Base-by-base conservation (phyloP, 805 yeast species). In the Cyberlindnera samutprakarnensis region DNA sequence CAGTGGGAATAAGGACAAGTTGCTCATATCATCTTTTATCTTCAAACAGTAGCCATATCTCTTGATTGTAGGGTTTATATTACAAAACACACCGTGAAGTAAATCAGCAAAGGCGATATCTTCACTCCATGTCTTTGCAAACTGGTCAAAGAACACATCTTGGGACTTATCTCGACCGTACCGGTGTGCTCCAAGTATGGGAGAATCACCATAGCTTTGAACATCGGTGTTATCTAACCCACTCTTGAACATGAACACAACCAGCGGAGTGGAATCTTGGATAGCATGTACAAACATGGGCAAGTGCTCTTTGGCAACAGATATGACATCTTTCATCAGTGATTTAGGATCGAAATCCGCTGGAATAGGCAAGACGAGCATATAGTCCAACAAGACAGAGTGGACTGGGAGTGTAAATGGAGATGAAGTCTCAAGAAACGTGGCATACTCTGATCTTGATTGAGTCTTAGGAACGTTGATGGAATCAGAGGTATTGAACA, bases 31-130 rank as follows among this genome's bases (percentile, higher is more conserved):
- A 5, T 57, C 56, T 18, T 46, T 49, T 14, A 69, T 51, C 34
- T 54, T 53, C 8, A 66, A 30, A 44, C 77, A 70, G 32, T 52
- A 59, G 26, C 72, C 56, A 12, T 51, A 45, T 5, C 38, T 33
- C 1, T 37, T 19, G 14, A 27, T 15, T 1, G 29, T 23, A 2
- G 41, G 29, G 30, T 56, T 55, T 4, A 63, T 48, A 4, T 68
- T 61, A 38, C 76, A 71, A 38, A 66, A 66, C 2, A 53, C 51
- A 0, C 73, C 67, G 28, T 60, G 59, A 3, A 67, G 39, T 21
- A 70, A 49, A 18, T 53, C 52, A 12, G 49, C 46, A 30, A 58
- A 51, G 11, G 54, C 49, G 10, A 58, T 37, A 7, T 49, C 50
- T 15, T 48, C 44, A 3, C 58, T 42, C 75, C 73, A 70, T 10